Evolutionary conservation across 169 alveolate genomes (phyloP).

Genomic region (Plasmodium berghei): DNA sequence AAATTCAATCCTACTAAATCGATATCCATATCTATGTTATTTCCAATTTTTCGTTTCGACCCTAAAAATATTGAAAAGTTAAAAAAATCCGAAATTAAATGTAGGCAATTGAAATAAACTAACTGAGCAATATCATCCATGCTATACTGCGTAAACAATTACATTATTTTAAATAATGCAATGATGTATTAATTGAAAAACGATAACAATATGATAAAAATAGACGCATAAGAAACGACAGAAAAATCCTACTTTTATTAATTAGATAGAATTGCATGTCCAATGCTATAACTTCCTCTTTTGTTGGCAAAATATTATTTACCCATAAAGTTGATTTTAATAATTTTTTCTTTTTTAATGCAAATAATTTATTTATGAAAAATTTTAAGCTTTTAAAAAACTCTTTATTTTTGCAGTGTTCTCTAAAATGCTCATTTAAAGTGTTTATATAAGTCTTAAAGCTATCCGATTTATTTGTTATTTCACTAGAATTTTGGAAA

Average conservation of each 20-base stretch:
- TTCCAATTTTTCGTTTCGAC: slow-evolving; percentile 7
- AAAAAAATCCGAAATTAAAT: not conserved
- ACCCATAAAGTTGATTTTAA: slow-evolving; percentile 34
- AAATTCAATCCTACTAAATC: slow-evolving; percentile 9
- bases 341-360: slow-evolving; percentile 26
- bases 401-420: slow-evolving; percentile 45
- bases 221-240: too few relatives aligned
- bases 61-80: slow-evolving; percentile 3
- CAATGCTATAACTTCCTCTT: slow-evolving; percentile 38
- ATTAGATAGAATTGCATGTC: slow-evolving; percentile 16
- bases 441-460: slow-evolving; percentile 33
- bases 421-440: slow-evolving; percentile 50
- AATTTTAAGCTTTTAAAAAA: slow-evolving; percentile 10
- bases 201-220: too few relatives aligned
- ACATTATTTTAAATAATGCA: too few relatives aligned
- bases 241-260: slow-evolving; percentile 21
- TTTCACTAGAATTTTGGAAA: slow-evolving; percentile 12
- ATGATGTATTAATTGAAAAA: too few relatives aligned
- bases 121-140: too few relatives aligned
- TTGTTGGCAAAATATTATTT: slow-evolving; percentile 32
- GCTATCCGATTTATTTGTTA: slow-evolving; percentile 8
- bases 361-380: slow-evolving; percentile 14
- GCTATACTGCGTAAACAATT: too few relatives aligned
- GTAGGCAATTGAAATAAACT: too few relatives aligned
- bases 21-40: slow-evolving; percentile 15